These are phyloP conservation scores for Thraustochytrium sp. DNA, from an alignment of 352 stramenopile genomes.

Conservation along the genomic window DNA sequence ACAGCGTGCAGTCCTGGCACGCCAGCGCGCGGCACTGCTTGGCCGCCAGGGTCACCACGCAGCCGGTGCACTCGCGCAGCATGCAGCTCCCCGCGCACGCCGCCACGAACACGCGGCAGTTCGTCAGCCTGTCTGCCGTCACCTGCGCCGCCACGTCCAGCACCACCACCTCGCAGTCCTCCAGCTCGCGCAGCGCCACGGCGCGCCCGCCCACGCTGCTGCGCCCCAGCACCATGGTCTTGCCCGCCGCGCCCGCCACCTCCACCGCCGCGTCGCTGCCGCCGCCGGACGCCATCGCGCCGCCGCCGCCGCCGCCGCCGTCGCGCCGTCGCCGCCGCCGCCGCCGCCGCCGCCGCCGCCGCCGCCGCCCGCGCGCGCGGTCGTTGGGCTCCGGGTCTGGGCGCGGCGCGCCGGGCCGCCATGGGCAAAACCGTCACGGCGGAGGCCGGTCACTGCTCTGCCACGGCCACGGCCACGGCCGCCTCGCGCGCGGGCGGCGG, in stretches of 20 bases:
- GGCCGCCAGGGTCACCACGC: neutral
- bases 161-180: constrained; percentile 11
- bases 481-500: too few species aligned
- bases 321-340: too few species aligned
- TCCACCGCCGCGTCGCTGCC: neutral
- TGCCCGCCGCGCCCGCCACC: neutral
- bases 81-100: neutral
- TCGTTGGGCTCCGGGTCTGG: too few species aligned
- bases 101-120: neutral
- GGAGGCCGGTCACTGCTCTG: too few species aligned
- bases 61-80: neutral
- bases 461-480: too few species aligned
- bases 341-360: too few species aligned
- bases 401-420: too few species aligned
- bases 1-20: constrained; percentile 9
- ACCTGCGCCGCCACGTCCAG: neutral
- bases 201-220: neutral
- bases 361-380: too few species aligned
- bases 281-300: neutral
- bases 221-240: neutral
- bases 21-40: constrained; percentile 1
- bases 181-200: neutral
- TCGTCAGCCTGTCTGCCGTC: neutral
- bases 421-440: too few species aligned
- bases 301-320: neutral